Conservation (phyloP, 495 filamentous ascomycete species). For the Neurospora sp. region DNA sequence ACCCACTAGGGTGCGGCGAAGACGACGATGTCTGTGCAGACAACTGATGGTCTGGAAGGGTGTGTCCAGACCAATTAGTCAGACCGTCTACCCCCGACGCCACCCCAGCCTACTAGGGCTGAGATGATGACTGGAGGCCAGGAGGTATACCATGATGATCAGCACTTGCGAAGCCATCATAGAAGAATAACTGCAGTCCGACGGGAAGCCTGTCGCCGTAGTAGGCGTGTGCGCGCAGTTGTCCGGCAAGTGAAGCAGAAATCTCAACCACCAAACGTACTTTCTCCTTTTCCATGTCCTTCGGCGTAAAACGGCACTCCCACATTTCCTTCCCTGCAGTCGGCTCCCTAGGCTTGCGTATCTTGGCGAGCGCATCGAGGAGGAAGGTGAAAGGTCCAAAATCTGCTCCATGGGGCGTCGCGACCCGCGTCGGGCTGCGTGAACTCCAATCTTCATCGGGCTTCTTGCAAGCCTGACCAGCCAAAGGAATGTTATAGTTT, state of each 20-base stretch:
- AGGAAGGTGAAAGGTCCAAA: neutral
- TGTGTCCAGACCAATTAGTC: neutral
- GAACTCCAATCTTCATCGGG: neutral
- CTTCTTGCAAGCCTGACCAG: constrained; percentile 12
- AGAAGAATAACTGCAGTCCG: neutral
- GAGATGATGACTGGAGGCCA: neutral
- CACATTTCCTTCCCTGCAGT: neutral
- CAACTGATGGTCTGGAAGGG: neutral
- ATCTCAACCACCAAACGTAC: neutral
- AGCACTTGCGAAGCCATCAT: neutral
- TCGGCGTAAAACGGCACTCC: neutral
- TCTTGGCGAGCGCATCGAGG: neutral
- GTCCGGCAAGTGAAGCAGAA: neutral
- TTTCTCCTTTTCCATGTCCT: neutral
- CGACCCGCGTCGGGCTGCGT: neutral
- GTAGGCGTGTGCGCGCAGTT: neutral
- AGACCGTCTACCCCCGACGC: neutral
- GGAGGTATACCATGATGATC: neutral
- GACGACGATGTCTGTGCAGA: neutral
- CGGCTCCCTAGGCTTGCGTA: neutral
- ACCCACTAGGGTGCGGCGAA: neutral
- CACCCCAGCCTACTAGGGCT: neutral
- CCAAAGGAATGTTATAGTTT: constrained; percentile 13
- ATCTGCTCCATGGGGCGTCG: neutral
- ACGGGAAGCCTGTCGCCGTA: neutral